phyloP scores from a whole-genome alignment of 1,284 basidiomycete genomes.

The Meira nashicola region DNA sequence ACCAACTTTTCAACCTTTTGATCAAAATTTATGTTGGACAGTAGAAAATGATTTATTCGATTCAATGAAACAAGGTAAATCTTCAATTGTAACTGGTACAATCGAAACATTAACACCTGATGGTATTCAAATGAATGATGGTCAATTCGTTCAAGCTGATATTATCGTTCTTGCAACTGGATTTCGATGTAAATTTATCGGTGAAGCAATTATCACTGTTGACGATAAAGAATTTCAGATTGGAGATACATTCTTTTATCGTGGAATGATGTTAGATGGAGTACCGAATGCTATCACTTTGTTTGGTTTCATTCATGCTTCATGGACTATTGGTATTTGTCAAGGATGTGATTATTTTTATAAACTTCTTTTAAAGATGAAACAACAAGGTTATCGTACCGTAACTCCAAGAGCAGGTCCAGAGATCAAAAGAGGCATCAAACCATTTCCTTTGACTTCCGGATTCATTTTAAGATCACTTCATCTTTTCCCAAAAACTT shows the following conservation, averaged over 20 bases:
- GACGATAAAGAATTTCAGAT: slow-evolving; percentile 34
- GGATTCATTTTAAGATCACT: neutral
- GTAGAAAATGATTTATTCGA: slow-evolving; percentile 50
- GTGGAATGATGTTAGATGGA: slow-evolving; percentile 46
- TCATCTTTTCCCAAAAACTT: neutral
- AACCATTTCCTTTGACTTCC: neutral
- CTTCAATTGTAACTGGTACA: slow-evolving; percentile 46
- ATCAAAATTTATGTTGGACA: slow-evolving; percentile 46
- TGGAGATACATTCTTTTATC: slow-evolving; percentile 39
- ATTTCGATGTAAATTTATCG: slow-evolving; percentile 41
- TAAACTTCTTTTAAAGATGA: neutral
- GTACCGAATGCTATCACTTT: slow-evolving; percentile 43
- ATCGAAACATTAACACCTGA: slow-evolving; percentile 43
- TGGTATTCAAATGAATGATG: slow-evolving; percentile 40
- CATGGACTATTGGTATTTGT: slow-evolving; percentile 43
- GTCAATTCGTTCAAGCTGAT: slow-evolving; percentile 45
- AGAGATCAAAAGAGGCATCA: neutral
- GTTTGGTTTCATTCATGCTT: slow-evolving; percentile 50
- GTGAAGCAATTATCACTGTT: slow-evolving; percentile 32
- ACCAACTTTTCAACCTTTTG: slow-evolving; percentile 51
- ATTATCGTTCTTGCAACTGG: slow-evolving; percentile 51
- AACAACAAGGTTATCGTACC: neutral
- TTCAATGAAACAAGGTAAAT: slow-evolving; percentile 43
- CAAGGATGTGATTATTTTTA: neutral
- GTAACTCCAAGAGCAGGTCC: neutral